These are phyloP conservation scores for Sordariomycetes sp. DNA, from an alignment of 2,329 filamentous ascomycete genomes.

Conservation along the genomic window DNA sequence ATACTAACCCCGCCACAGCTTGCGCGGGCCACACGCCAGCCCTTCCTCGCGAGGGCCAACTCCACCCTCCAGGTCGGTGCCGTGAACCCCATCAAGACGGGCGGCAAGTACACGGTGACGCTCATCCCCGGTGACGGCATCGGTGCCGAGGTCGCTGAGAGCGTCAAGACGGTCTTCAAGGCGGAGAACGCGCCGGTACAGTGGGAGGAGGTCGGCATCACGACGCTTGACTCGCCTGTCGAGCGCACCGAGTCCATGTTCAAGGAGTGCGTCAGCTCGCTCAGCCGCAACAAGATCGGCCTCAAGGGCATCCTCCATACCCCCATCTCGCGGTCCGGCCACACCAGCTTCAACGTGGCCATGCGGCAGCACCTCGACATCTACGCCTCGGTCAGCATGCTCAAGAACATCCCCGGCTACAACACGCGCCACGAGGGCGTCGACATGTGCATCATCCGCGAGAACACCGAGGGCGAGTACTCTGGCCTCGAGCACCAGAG, in stretches of 20 bases:
- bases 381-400: conserved; percentile 92
- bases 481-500: conserved; percentile 98
- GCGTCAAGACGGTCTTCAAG: conserved; percentile 99
- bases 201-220: conserved; percentile 77
- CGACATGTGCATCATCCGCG: conserved; percentile 98
- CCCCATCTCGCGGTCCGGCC: conserved; percentile 87
- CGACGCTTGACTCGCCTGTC: conserved; percentile 75
- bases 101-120: conserved; percentile 98
- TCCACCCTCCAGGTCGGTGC: conserved; percentile 87
- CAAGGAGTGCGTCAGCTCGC: conserved; percentile 85
- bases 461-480: conserved; percentile 99
- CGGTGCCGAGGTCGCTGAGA: conserved; percentile 93
- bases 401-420: conserved; percentile 99
- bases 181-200: conserved; percentile 97
- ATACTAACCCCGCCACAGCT: conserved; percentile 8
- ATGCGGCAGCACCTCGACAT: conserved; percentile 99
- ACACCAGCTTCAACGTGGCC: conserved; percentile 99
- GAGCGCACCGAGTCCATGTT: conserved; percentile 83
- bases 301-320: conserved; percentile 99
- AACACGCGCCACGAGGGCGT: conserved; percentile 93
- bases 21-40: conserved; percentile 12
- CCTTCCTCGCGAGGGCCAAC: conserved; percentile 36
- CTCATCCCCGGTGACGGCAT: conserved; percentile 98
- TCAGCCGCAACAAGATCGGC: conserved; percentile 97
- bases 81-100: conserved; percentile 98